Evolutionary conservation across 345 rosid species (phyloP).

Genomic region (Carallia brachiata): DNA sequence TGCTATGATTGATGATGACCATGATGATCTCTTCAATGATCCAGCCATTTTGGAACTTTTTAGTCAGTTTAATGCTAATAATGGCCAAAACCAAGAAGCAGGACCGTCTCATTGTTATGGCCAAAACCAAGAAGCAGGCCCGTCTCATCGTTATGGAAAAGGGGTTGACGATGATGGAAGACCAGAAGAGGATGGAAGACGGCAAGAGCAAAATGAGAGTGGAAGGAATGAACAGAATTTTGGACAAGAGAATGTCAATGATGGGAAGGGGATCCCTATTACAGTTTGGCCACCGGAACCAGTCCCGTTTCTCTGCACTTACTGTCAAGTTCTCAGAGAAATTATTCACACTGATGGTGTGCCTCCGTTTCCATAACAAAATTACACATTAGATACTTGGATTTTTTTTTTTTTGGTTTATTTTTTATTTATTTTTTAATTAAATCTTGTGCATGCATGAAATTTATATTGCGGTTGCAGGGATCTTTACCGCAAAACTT

Average conservation of each 20-base stretch:
- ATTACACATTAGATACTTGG: background rate
- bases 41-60: conserved; percentile 19
- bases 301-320: conserved; percentile 36
- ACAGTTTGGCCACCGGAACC: conserved; percentile 32
- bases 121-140: conserved; percentile 13
- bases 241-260: background rate
- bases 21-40: conserved; percentile 23
- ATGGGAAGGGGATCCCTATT: conserved; percentile 6
- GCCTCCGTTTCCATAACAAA: background rate
- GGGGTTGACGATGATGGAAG: background rate
- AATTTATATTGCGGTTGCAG: conserved; percentile 13
- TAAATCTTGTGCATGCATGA: background rate
- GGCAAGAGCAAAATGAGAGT: background rate
- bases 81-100: conserved; percentile 6
- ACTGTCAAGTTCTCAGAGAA: conserved; percentile 50
- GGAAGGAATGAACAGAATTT: background rate
- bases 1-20: conserved; percentile 1
- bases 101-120: conserved; percentile 5
- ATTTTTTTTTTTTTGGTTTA: background rate
- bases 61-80: background rate
- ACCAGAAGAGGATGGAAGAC: background rate
- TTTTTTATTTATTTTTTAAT: background rate
- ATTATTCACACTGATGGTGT: conserved; percentile 51
- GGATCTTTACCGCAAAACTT: conserved; percentile 35
- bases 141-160: conserved; percentile 1